These are phyloP conservation scores for Eucalyptus erythrocorys DNA, from an alignment of 345 rosid genomes.

Conservation along the genomic window DNA sequence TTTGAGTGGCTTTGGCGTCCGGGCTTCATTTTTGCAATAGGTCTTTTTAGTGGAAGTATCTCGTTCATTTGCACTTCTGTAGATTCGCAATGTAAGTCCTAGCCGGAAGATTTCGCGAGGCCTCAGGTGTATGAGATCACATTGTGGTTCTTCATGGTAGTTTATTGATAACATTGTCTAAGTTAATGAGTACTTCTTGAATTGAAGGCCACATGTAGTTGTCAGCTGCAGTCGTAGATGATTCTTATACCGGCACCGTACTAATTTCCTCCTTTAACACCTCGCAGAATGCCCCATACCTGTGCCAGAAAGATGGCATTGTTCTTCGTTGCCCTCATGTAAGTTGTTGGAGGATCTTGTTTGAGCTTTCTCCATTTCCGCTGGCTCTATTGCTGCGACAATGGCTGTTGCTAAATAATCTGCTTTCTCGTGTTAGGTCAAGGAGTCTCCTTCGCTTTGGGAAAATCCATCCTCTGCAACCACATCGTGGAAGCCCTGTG, in stretches of 20 bases:
- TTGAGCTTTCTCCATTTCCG: not conserved
- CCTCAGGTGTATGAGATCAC: not conserved
- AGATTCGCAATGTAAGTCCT: not conserved
- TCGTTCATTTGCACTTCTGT: not conserved
- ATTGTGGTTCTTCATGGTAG: not conserved
- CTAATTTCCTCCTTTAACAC: not conserved
- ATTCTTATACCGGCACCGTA: not conserved
- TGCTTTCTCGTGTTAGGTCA: conserved; percentile 35
- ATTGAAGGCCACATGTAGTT: not conserved
- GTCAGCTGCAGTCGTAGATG: not conserved
- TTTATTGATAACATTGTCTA: not conserved
- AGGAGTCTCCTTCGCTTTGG: conserved; percentile 95
- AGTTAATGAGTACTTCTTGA: not conserved
- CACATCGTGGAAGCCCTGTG: conserved; percentile 99
- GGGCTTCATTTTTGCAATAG: not conserved
- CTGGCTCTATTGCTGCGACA: not conserved
- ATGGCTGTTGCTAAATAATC: not conserved
- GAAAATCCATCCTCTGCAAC: conserved; percentile 92
- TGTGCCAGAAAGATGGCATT: conserved; percentile 95
- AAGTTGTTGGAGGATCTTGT: conserved; percentile 17
- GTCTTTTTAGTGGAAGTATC: not conserved
- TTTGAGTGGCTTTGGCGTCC: not conserved
- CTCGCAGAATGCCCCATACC: conserved; percentile 70
- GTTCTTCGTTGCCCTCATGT: conserved; percentile 88
- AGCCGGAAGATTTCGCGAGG: not conserved